Evolutionary conservation across 2,329 filamentous ascomycete genomes (phyloP), one percentile per base, ranked within the genome.

Genomic region (Coniochaeta sp.): DNA sequence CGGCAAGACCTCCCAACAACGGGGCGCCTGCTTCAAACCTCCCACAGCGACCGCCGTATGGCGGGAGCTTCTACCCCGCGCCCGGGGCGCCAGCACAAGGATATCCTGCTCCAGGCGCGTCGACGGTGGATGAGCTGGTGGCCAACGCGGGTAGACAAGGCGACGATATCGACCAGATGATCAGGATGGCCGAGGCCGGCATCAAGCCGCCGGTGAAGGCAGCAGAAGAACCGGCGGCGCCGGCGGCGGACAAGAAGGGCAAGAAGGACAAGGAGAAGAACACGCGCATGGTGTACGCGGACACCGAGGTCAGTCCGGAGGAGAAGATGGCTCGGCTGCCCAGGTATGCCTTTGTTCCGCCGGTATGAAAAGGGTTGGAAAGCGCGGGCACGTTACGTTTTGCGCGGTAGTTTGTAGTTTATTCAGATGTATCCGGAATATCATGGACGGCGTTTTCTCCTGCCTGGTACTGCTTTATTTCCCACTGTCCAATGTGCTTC

Each of bases 321-420:
- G 93, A 96, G 81, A 91, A 88, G 75, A 92, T 96, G 90, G 89
- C 91, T 30, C 76, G 79, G 70, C 77, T 95, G 77, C 80, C 89
- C 62, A 87, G 86, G 74, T 96, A 96, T 77, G 86, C 87, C 17
- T 66, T 62, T 58, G 63, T 61, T 1, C 61, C 62, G 2, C 47
- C 47, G 22, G 47, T 52, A 52, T 52, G 24, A 52, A 22, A 4
- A 17, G 47, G 24, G 16, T 7, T 12, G 30, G 2, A 30, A 30
- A 24, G 22, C n/a, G 22, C 4, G 22, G 19, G 42, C 26, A n/a
- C n/a, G n/a, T n/a, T n/a, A n/a, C n/a, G 16, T 26, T 26, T 47
- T 9, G 42, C 42, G 4, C 10, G 22, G 47, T n/a, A 4, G 42
- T 9, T 52, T 52, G 47, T 52, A 52, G 19, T n/a, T n/a, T 52